Base-by-base conservation (phyloP, 1,284 basidiomycete species). In the Coniferiporia weirii region DNA sequence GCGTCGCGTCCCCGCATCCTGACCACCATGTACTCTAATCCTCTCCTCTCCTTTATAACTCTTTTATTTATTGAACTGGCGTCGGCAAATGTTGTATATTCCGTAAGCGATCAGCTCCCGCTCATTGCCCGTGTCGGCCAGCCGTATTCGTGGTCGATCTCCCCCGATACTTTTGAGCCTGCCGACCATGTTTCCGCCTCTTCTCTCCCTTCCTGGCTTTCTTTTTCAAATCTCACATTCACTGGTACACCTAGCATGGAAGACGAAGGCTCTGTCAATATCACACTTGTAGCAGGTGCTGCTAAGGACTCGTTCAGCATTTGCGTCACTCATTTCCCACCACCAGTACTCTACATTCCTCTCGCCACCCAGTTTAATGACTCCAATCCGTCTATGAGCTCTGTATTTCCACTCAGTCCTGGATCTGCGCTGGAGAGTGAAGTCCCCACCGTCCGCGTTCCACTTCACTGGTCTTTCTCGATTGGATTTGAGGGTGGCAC, bases 381-480 rank as follows among this genome's bases (percentile, higher is more conserved):
- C 9, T 71, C 74, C 38, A 87, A 84, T 64, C 77, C 78, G 6
- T 83, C 88, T 4, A 71, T 89, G 48, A 86, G 85, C 4, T 91
- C 87, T 22, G 84, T 85, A 56, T 91, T 82, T 65, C 65, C 80
- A 50, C 69, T 89, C 34, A 73, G 78, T 6, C 71, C 75, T 1
- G 74, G 76, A 48, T 89, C 88, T 19, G 81, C 83, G 15, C 71
- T 91, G 47, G 65, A 61, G 36, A 61, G 64, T 19, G 65, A 70
- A 15, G 77, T 78, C 53, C 89, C 89, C 20, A 79, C 83, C 12
- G 71, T 97, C 57, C 79, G 93, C 48, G 80, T 96, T 8, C 94
- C 93, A 0, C 82, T 83, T 1, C 75, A 77, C 34, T 97, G 94
- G 93, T 93, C 91, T 0, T 98, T 96, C 73, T 94, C 91, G 66